Evolutionary conservation across 495 filamentous ascomycete genomes (phyloP).

Genomic region (Neurospora discreta): DNA sequence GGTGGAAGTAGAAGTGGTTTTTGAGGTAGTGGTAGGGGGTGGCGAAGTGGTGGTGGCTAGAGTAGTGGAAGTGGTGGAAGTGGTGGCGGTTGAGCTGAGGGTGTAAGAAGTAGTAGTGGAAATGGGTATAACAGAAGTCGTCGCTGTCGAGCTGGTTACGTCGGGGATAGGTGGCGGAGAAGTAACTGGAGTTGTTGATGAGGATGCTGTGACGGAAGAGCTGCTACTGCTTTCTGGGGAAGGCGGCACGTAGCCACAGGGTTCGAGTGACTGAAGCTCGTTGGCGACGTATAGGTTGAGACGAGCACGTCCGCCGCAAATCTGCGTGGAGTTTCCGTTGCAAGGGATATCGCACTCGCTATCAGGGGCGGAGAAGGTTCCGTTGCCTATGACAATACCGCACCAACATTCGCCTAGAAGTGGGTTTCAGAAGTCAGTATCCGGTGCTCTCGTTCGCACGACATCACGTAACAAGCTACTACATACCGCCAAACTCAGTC

Average conservation of each 20-base stretch:
- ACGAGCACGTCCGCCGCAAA: slow-evolving; percentile 34
- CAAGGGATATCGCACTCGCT: slow-evolving; percentile 35
- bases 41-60: slow-evolving; percentile 7
- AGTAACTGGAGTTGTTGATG: background rate
- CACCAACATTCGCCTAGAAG: slow-evolving; percentile 30
- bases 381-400: slow-evolving; percentile 37
- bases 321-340: slow-evolving; percentile 34
- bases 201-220: background rate
- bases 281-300: slow-evolving; percentile 36
- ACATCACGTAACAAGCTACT: slow-evolving; percentile 1
- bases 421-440: slow-evolving; percentile 10
- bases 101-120: slow-evolving; percentile 5
- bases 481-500: slow-evolving; percentile 38
- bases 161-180: background rate
- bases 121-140: background rate
- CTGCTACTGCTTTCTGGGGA: background rate
- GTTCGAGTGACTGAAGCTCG: slow-evolving; percentile 32
- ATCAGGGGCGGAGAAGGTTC: slow-evolving; percentile 28
- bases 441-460: background rate
- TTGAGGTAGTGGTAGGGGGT: slow-evolving; percentile 11
- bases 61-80: slow-evolving; percentile 6
- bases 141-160: background rate
- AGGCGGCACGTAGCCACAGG: slow-evolving; percentile 29
- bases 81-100: slow-evolving; percentile 8
- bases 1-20: slow-evolving; percentile 16